Conservation (phyloP, 192 early-diverging fungal genomes). For the Linnemannia zychae region DNA sequence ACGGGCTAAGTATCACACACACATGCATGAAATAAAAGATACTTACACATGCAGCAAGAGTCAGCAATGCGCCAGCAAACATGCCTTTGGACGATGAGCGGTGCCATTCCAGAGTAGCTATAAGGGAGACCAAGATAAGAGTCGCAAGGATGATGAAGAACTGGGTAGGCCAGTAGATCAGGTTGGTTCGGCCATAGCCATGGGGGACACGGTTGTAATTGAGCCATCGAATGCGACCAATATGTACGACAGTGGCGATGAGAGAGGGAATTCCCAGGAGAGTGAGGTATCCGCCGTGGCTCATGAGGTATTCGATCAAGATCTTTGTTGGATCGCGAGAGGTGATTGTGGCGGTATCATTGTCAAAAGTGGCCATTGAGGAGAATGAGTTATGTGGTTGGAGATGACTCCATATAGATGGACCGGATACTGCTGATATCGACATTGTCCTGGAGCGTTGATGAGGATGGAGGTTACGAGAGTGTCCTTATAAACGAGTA, state of each 20-base stretch:
- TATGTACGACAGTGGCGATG: constrained; percentile 2
- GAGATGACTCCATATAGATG: constrained; percentile 20
- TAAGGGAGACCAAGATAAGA: constrained; percentile 7
- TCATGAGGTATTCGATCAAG: constrained; percentile 23
- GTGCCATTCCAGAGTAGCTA: not conserved
- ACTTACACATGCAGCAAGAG: constrained; percentile 30
- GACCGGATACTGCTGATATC: not conserved
- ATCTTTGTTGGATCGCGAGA: constrained; percentile 21
- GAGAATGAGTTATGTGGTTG: not conserved
- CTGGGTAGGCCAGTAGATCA: constrained; percentile 46
- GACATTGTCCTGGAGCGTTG: not conserved
- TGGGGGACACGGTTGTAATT: constrained; percentile 10
- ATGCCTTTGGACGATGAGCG: not conserved
- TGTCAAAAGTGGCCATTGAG: not conserved
- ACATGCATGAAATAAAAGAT: not conserved
- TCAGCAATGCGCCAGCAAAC: constrained; percentile 2
- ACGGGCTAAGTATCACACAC: not conserved
- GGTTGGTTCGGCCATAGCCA: constrained; percentile 30
- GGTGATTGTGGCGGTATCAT: too few species aligned
- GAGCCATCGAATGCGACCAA: constrained; percentile 20
- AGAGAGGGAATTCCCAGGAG: constrained; percentile 29
- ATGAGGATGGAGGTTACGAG: not conserved
- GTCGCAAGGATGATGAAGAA: constrained; percentile 17
- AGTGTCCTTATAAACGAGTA: not conserved
- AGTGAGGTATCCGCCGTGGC: constrained; percentile 34